A percentile compares a stretch with the other conserved stretches of the same genome.
phyloP scores from a whole-genome alignment of 2,329 filamentous ascomycete species.

The Botryotinia narcissicola region DNA sequence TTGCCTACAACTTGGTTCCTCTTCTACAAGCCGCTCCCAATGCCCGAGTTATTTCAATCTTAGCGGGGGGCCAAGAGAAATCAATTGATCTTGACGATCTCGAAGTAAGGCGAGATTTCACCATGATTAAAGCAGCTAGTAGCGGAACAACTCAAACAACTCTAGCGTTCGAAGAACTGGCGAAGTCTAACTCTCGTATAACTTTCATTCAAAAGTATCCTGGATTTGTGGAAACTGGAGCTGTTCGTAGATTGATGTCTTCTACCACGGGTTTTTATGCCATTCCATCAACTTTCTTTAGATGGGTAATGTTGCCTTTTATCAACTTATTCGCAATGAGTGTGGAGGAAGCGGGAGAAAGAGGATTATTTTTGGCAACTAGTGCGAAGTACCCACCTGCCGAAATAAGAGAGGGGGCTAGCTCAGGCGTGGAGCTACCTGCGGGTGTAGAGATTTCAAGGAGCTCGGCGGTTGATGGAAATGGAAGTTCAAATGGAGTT shows the following conservation, averaged over 20 bases:
- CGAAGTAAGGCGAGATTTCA: constrained; percentile 39
- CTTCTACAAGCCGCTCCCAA: constrained; percentile 46
- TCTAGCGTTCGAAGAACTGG: constrained; percentile 50
- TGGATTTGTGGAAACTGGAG: constrained; percentile 35
- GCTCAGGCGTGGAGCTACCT: constrained; percentile 23
- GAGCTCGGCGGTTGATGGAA: constrained; percentile 34
- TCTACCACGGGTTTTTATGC: constrained; percentile 31
- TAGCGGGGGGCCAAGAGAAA: constrained; percentile 53
- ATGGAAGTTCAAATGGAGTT: constrained; percentile 42
- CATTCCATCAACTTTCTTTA: constrained; percentile 27
- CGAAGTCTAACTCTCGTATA: constrained; percentile 44
- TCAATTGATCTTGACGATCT: constrained; percentile 48
- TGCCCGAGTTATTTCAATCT: constrained; percentile 54
- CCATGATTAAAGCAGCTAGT: constrained; percentile 42
- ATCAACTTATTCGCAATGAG: constrained; percentile 35
- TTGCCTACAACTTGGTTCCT: constrained; percentile 56
- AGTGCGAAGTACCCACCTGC: constrained; percentile 38
- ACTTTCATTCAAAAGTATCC: constrained; percentile 44
- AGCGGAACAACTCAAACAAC: constrained; percentile 52
- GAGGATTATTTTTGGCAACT: constrained; percentile 42
- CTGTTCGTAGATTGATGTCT: constrained; percentile 35
- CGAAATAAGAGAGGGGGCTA: constrained; percentile 26
- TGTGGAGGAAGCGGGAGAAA: constrained; percentile 41
- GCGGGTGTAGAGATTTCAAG: constrained; percentile 30
- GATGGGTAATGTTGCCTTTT: constrained; percentile 33